These are phyloP conservation scores for Cyanidium caldarium DNA, from an alignment of 23 red algal species.

Conservation along the genomic window DNA sequence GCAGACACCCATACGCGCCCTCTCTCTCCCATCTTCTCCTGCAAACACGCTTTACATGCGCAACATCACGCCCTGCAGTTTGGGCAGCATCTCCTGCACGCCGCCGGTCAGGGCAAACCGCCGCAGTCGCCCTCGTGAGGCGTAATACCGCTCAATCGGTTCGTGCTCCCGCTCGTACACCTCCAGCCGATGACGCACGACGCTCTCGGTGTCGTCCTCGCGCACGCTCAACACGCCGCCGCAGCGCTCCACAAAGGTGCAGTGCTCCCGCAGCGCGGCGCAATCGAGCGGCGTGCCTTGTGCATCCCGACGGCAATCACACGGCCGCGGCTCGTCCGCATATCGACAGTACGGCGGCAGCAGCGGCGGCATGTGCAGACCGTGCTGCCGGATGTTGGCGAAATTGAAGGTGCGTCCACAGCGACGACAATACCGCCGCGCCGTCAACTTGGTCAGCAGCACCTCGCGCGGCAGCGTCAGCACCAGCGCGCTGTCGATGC, in stretches of 20 bases:
- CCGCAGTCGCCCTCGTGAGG: neutral
- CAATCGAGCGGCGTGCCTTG: neutral
- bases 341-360: conserved; percentile 3
- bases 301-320: neutral
- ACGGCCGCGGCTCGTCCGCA: neutral
- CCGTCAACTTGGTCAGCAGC: conserved; percentile 4
- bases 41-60: neutral
- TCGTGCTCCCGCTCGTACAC: neutral
- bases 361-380: conserved; percentile 16
- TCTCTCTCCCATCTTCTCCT: neutral
- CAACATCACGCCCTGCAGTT: too few relatives aligned
- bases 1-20: neutral
- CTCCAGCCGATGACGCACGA: conserved; percentile 10
- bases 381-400: conserved; percentile 1
- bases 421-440: neutral
- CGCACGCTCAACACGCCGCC: neutral
- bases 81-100: conserved; percentile 4
- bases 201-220: conserved; percentile 3
- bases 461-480: conserved; percentile 12
- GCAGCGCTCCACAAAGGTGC: neutral
- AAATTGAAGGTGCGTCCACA: conserved; percentile 22
- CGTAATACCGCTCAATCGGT: conserved; percentile 6
- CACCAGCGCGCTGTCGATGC: neutral
- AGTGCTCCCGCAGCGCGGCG: neutral
- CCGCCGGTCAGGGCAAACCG: conserved; percentile 14